These are phyloP conservation scores for Epithemia pelagica DNA, from an alignment of 108 stramenopile genomes.

Conservation along the genomic window DNA sequence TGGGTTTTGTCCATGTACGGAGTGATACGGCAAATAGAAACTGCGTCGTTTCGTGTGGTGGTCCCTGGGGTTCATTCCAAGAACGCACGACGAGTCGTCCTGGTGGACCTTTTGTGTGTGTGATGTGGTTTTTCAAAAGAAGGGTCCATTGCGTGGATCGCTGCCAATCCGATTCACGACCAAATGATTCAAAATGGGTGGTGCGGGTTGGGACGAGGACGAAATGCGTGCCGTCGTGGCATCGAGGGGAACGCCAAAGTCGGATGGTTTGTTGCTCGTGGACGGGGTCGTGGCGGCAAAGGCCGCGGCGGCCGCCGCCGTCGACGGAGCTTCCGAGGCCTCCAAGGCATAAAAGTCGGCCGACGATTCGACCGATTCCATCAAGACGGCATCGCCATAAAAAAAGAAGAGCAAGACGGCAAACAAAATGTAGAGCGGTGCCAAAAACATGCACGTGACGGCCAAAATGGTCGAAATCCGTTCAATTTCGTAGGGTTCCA, in stretches of 20 bases:
- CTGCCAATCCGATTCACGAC: neutral
- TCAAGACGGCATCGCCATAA: constrained; percentile 12
- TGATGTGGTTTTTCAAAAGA: neutral
- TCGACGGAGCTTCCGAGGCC: too few species aligned
- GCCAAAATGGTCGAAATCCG: constrained; percentile 70
- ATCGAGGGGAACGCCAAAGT: too few species aligned
- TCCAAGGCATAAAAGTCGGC: neutral
- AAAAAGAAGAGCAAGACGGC: constrained; percentile 51
- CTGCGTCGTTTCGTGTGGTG: too few species aligned
- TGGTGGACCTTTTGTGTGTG: too few species aligned
- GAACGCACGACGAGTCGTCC: too few species aligned
- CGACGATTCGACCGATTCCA: neutral
- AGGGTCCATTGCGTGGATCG: neutral
- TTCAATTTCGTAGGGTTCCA: constrained; percentile 61
- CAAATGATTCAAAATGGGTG: neutral
- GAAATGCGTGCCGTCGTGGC: too few species aligned
- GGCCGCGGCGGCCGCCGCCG: too few species aligned
- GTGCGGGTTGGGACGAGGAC: neutral
- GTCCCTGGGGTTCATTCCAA: too few species aligned
- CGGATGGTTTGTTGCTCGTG: too few species aligned
- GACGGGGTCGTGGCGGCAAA: too few species aligned
- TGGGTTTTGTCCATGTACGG: too few species aligned
- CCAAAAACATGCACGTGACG: constrained; percentile 69
- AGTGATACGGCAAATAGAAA: too few species aligned
- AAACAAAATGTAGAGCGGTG: constrained; percentile 66